Evolutionary conservation across 805 yeast species (phyloP), one percentile per base, ranked within the genome.

Genomic region (Zygotorulaspora florentina): DNA sequence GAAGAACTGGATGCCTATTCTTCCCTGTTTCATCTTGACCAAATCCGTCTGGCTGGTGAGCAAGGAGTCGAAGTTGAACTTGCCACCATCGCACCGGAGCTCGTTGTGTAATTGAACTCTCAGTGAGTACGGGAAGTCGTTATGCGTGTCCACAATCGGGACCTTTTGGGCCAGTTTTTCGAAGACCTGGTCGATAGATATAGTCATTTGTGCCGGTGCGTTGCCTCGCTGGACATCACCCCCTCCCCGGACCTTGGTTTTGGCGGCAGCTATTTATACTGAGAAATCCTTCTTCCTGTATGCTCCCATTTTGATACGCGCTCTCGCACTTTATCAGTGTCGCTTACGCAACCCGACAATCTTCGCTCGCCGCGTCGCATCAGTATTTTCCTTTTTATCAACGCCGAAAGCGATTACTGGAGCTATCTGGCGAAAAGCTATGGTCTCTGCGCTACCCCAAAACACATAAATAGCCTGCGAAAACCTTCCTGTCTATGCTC

Each of bases 51-150:
- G 77, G 23, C 71, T 61, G 1, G 65, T 62, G 9, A 75, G 49
- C n/a, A 64, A 53, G 9, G 68, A 57, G 45, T 71, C 69, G 52
- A 75, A 73, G 43, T 70, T 66, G 12, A 36, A 35, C 13, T 36
- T 42, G 15, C 27, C 36, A 15, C 27, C 46, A 23, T 42, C 17
- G 30, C 46, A 42, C 10, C 29, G 37, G 44, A 76, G 70, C 39
- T 59, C 62, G 8, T 53, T 55, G 45, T 68, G 69, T 40, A 71
- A 51, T 47, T 75, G 77, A 25, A 62, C 62, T 45, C 81, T 60
- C 39, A 75, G 48, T 13, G 73, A 64, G 51, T 73, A 78, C 3
- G 82, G 81, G 54, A 78, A 71, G 48, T 77, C 80, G 51, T 76
- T 77, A 39, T 72, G 75, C 0, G 75, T 67, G 39, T 77, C 80